These are phyloP conservation scores for Gamsiella multidivaricata DNA, from an alignment of 192 early-diverging fungal genomes.

Conservation along the genomic window DNA sequence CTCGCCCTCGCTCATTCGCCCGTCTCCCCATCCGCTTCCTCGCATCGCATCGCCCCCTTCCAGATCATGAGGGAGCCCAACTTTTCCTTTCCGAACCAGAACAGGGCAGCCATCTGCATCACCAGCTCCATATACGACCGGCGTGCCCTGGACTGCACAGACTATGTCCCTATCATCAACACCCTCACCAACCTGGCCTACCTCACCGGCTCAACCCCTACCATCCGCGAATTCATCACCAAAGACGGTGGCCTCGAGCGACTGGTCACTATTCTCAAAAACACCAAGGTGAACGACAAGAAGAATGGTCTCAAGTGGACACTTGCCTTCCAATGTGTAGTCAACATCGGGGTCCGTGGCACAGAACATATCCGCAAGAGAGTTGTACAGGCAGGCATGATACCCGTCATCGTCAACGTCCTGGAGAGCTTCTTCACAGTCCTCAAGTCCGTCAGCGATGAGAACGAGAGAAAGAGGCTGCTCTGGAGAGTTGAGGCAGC, in stretches of 20 bases:
- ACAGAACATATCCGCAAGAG: conserved; percentile 81
- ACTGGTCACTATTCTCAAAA: conserved; percentile 83
- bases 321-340: conserved; percentile 85
- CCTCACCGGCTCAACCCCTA: conserved; percentile 82
- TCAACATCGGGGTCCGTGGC: conserved; percentile 88
- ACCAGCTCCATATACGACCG: conserved; percentile 89
- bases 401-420: conserved; percentile 85
- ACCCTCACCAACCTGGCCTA: conserved; percentile 91
- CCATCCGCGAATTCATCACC: conserved; percentile 83
- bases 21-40: neutral
- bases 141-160: conserved; percentile 94
- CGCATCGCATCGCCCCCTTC: neutral
- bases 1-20: neutral
- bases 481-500: conserved; percentile 35
- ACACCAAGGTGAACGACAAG: conserved; percentile 72
- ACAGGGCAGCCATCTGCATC: conserved; percentile 84
- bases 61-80: conserved; percentile 83
- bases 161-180: conserved; percentile 86
- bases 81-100: conserved; percentile 79
- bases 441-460: conserved; percentile 63
- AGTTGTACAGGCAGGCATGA: conserved; percentile 87
- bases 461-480: conserved; percentile 61
- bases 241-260: conserved; percentile 91
- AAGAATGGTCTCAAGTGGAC: conserved; percentile 85
- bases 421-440: conserved; percentile 71